These are phyloP conservation scores for Elymus sibiricus DNA, from an alignment of 176 grass and related monocot species.

Conservation along the genomic window DNA sequence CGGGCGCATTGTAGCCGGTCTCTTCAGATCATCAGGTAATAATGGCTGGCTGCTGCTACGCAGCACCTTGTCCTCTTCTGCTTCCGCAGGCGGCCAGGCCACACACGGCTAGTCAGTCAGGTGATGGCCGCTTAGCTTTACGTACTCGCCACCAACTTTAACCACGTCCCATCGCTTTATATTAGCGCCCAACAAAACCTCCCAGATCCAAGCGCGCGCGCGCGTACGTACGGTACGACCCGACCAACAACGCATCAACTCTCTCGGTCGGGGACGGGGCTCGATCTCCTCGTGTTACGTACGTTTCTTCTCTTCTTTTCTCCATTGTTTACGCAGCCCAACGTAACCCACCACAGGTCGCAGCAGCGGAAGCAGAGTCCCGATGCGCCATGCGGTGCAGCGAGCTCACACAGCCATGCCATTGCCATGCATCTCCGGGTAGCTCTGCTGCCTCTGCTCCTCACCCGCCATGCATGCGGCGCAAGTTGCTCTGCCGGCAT, in stretches of 20 bases:
- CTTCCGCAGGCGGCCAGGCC: background rate
- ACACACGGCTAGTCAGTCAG: background rate
- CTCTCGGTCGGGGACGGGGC: background rate
- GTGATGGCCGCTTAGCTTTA: background rate
- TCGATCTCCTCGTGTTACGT: background rate
- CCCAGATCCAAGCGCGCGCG: no score
- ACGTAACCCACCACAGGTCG: background rate
- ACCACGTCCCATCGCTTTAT: background rate
- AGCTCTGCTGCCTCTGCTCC: background rate
- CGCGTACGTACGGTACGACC: background rate
- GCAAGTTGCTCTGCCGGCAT: background rate
- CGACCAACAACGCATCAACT: background rate
- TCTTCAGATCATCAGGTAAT: background rate
- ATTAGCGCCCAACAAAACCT: no score
- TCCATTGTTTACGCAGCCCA: background rate
- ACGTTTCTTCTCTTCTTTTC: background rate
- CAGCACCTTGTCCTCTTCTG: background rate
- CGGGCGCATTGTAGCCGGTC: background rate
- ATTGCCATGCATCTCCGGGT: background rate
- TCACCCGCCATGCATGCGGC: background rate
- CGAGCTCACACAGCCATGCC: background rate
- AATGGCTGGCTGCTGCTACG: no score
- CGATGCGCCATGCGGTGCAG: background rate
- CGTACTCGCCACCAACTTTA: background rate
- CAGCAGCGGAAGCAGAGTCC: background rate